Percentiles rank a stretch among this genome's conserved stretches.
phyloP scores from a whole-genome alignment of 2,329 filamentous ascomycete genomes.

The Paradendryphiella salina region DNA sequence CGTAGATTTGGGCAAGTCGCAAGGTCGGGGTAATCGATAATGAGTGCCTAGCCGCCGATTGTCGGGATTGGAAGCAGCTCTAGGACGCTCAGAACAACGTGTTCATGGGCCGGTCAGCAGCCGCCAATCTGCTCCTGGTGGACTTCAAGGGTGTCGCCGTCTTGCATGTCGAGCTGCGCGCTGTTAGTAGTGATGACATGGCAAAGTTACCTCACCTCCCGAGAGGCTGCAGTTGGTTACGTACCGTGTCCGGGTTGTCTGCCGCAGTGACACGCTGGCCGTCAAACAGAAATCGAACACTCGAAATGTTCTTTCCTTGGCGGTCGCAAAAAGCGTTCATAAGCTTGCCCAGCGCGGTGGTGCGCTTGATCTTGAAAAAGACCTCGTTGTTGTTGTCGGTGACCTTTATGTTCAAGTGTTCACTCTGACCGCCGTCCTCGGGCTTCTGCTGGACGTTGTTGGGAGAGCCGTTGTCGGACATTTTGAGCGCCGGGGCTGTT shows the following conservation, averaged over 20 bases:
- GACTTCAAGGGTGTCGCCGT: constrained; percentile 94
- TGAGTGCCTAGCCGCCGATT: background rate
- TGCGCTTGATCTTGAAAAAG: constrained; percentile 99
- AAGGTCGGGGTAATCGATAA: constrained; percentile 6
- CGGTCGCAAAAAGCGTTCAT: constrained; percentile 98
- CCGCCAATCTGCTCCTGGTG: constrained; percentile 98
- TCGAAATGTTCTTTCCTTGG: constrained; percentile 82
- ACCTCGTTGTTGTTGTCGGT: constrained; percentile 99
- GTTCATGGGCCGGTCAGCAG: constrained; percentile 29
- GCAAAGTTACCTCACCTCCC: background rate
- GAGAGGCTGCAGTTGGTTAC: constrained; percentile 45
- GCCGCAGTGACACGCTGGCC: constrained; percentile 87
- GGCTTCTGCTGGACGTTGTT: constrained; percentile 50
- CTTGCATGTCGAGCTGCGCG: constrained; percentile 86
- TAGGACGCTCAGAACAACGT: constrained; percentile 8
- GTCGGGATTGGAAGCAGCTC: constrained; percentile 1
- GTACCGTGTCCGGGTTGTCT: constrained; percentile 89
- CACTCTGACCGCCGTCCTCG: constrained; percentile 57
- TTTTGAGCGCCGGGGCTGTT: constrained; percentile 15
- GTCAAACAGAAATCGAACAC: constrained; percentile 93
- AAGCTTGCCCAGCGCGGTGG: constrained; percentile 92
- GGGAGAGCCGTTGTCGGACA: constrained; percentile 52
- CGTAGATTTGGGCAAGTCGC: constrained; percentile 11
- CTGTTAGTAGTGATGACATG: constrained; percentile 17
- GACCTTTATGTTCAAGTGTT: constrained; percentile 99